These are phyloP conservation scores for Candida sakaeoensis DNA, from an alignment of 805 yeast genomes.

Conservation along the genomic window DNA sequence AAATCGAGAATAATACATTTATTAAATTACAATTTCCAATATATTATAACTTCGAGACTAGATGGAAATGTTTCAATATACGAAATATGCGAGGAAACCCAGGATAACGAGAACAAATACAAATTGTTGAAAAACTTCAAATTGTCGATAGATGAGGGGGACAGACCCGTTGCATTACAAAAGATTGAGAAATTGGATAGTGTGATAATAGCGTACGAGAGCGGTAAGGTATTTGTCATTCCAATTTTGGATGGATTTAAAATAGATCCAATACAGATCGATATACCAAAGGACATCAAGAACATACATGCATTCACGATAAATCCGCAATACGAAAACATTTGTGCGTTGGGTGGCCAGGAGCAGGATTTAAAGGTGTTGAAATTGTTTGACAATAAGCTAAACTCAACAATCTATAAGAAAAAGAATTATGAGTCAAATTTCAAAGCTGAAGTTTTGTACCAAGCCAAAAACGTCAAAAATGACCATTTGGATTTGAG, in stretches of 20 bases:
- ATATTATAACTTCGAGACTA: conserved; percentile 39
- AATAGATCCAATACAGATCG: conserved; percentile 26
- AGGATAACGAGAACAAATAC: conserved; percentile 36
- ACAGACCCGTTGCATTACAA: conserved; percentile 30
- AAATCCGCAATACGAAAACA: conserved; percentile 45
- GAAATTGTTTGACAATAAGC: conserved; percentile 28
- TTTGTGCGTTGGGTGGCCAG: conserved; percentile 83
- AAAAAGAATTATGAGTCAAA: conserved; percentile 16
- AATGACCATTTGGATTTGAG: conserved; percentile 73
- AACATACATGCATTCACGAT: conserved; percentile 47
- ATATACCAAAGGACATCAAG: conserved; percentile 32
- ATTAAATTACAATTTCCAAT: conserved; percentile 25
- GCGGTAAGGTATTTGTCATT: conserved; percentile 41
- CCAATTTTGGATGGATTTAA: conserved; percentile 25
- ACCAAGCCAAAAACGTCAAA: conserved; percentile 79
- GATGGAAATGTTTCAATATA: conserved; percentile 43
- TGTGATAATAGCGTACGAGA: conserved; percentile 44
- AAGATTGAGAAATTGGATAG: conserved; percentile 25
- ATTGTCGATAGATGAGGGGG: conserved; percentile 17
- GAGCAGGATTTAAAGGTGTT: conserved; percentile 66
- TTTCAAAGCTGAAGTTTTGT: conserved; percentile 36
- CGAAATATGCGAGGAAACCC: conserved; percentile 23
- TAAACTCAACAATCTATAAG: conserved; percentile 16
- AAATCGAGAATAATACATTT: conserved; percentile 34
- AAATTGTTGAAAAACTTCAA: conserved; percentile 29